Conservation (phyloP, 2,329 filamentous ascomycete species). For the Monilinia fructigena region DNA sequence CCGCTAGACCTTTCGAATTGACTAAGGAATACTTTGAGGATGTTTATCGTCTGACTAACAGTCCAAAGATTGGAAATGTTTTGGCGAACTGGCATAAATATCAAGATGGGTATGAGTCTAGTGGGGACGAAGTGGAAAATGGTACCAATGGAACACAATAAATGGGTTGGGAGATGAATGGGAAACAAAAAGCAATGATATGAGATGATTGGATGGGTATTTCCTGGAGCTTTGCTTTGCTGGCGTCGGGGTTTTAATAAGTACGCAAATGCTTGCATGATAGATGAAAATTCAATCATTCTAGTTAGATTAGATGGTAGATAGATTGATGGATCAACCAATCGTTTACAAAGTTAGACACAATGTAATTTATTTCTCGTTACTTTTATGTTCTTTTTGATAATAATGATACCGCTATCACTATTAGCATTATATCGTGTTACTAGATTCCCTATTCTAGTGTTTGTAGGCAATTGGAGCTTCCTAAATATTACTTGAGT, state of each 20-base stretch:
- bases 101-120: constrained; percentile 31
- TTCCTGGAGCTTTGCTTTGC: constrained; percentile 8
- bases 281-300: constrained; percentile 11
- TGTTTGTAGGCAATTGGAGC: no score
- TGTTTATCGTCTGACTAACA: constrained; percentile 89
- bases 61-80: constrained; percentile 40
- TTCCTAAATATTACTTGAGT: no score
- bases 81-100: constrained; percentile 43
- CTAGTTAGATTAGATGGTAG: constrained; percentile 12
- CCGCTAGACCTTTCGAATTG: constrained; percentile 89
- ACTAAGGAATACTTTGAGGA: constrained; percentile 99
- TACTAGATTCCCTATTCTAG: no score
- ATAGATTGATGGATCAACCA: background rate
- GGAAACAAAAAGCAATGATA: background rate
- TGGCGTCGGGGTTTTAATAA: constrained; percentile 7
- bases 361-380: constrained; percentile 4
- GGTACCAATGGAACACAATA: constrained; percentile 12
- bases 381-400: no score
- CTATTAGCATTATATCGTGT: no score
- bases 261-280: constrained; percentile 4
- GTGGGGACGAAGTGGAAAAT: constrained; percentile 10
- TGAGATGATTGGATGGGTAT: constrained; percentile 8
- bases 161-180: background rate
- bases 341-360: background rate
- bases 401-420: no score